Evolutionary conservation across 2,329 filamentous ascomycete genomes (phyloP), one percentile per base, ranked within the genome.

Genomic region (Calonectria pauciramosa): DNA sequence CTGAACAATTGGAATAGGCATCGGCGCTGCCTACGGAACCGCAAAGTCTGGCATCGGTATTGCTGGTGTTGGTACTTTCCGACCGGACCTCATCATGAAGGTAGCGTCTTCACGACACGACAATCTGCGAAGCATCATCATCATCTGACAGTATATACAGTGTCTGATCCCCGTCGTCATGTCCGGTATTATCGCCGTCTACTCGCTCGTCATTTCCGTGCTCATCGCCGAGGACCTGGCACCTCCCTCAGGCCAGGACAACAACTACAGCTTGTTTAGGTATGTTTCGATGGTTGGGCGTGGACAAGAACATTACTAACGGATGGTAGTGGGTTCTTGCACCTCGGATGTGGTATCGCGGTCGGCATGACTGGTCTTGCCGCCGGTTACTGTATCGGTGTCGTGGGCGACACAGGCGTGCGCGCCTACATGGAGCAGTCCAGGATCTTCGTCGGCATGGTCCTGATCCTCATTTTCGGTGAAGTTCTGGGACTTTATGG

Each of bases 171-270:
- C 95, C 76, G 94, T 97, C 79, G 93, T 99, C 89, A 99, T 99
- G 97, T 98, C 97, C 81, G 97, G 97, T 92, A 99, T 99, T 84
- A 95, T 99, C 83, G 97, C 97, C 73, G 97, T 99, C 80, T 99
- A 99, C 88, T 95, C 96, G 67, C 94, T 99, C 80, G 97, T 99
- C 82, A 96, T 99, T 80, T 94, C 96, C 23, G 97, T 99, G 83
- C 92, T 99, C 80, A 99, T 99, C 85, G 95, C 96, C 71, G 94
- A 95, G 86, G 95, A 98, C 85, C 92, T 99, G 85, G 91, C 90
- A 65, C 94, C 96, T 34, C 94, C 93, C 20, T 87, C 87, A 26
- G 88, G 90, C 78, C 84, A 86, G 72, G 90, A 90, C 83, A 98
- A 98, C 88, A 90, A 90, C 83, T 98, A 98, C 88, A 96, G 93